Evolutionary conservation across 768 basidiomycete genomes (phyloP).

Genomic region (Candolleomyces eurysporus): DNA sequence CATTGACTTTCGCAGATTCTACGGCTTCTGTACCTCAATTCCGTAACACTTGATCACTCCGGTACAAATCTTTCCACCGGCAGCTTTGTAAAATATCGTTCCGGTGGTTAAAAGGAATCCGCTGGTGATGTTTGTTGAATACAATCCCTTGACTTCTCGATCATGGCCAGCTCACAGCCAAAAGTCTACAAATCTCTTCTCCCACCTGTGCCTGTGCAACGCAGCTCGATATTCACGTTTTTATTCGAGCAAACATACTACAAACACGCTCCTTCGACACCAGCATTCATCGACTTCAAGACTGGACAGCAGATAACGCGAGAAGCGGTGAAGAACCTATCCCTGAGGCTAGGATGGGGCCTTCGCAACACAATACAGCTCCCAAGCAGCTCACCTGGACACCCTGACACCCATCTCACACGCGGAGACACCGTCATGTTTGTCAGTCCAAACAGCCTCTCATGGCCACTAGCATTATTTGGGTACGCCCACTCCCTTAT

Average conservation of each 20-base stretch:
- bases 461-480: slow-evolving; percentile 13
- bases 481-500: slow-evolving; percentile 9
- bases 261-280: slow-evolving; percentile 8
- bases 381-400: background rate
- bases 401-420: background rate
- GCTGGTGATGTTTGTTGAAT: too few relatives aligned
- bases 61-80: too few relatives aligned
- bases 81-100: too few relatives aligned
- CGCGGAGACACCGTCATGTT: slow-evolving; percentile 16
- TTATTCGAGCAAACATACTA: slow-evolving; percentile 18
- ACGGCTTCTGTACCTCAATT: too few relatives aligned
- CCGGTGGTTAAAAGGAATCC: too few relatives aligned
- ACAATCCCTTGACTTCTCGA: background rate
- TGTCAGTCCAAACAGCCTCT: slow-evolving; percentile 14
- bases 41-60: too few relatives aligned
- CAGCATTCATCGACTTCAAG: slow-evolving; percentile 20
- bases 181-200: slow-evolving; percentile 18
- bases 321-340: slow-evolving; percentile 13
- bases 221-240: slow-evolving; percentile 21
- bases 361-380: slow-evolving; percentile 17
- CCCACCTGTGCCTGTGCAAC: slow-evolving; percentile 17
- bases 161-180: slow-evolving; percentile 9
- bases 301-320: slow-evolving; percentile 18
- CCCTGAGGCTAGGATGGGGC: slow-evolving; percentile 21
- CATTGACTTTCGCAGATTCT: too few relatives aligned